These are phyloP conservation scores for Yarrowia hollandica DNA, from an alignment of 805 yeast species.

Conservation along the genomic window DNA sequence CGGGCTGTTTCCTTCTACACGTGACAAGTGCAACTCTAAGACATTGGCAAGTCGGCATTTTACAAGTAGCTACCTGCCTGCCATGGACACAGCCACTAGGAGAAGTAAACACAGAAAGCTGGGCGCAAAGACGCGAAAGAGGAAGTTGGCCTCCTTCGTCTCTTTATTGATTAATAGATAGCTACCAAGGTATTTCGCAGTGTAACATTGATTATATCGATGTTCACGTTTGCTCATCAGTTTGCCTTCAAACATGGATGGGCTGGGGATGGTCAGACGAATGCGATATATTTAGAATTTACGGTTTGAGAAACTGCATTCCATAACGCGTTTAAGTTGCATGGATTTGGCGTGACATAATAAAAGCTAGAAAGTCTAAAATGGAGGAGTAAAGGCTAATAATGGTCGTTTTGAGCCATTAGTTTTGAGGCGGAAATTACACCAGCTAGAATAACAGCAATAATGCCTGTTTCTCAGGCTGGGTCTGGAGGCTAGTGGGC, in stretches of 20 bases:
- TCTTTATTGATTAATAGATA: too few relatives aligned
- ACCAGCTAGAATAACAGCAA: too few relatives aligned
- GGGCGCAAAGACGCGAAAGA: not conserved
- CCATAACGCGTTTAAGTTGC: slow-evolving; percentile 7
- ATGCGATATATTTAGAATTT: not conserved
- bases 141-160: too few relatives aligned
- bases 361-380: not conserved
- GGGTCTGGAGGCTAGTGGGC: too few relatives aligned
- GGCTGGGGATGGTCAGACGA: slow-evolving; percentile 10
- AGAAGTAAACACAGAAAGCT: not conserved
- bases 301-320: not conserved
- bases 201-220: not conserved
- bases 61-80: too few relatives aligned
- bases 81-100: slow-evolving; percentile 4
- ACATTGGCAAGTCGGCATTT: too few relatives aligned
- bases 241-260: slow-evolving; percentile 4
- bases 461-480: too few relatives aligned
- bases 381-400: not conserved
- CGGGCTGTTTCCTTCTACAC: too few relatives aligned
- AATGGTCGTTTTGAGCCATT: not conserved
- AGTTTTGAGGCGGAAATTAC: not conserved
- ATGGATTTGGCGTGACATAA: not conserved
- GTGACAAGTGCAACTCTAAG: not conserved
- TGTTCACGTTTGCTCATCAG: not conserved
- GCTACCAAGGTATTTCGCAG: not conserved